Conservation (phyloP, 768 basidiomycete genomes). For the Lentinus tigrinus region DNA sequence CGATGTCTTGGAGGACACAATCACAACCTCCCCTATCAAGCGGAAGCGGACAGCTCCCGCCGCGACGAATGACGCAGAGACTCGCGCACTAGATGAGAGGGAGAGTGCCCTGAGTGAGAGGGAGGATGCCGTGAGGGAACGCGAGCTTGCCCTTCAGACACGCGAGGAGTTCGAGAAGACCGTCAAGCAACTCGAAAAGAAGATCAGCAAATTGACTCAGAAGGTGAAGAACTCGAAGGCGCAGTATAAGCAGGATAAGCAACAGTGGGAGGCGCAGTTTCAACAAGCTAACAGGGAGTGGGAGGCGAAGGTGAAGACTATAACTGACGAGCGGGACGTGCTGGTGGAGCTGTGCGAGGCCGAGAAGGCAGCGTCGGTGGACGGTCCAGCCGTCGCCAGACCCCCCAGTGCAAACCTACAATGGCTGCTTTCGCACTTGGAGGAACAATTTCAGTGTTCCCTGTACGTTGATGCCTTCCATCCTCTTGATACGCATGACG, state of each 20-base stretch:
- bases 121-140: background rate
- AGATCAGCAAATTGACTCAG: background rate
- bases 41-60: background rate
- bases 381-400: background rate
- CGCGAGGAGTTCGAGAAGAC: background rate
- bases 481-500: background rate
- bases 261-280: background rate
- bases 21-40: background rate
- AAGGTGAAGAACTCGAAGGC: background rate
- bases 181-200: background rate
- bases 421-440: conserved; percentile 49
- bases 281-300: background rate
- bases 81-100: background rate
- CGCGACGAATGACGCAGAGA: background rate
- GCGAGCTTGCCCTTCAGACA: background rate
- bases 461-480: conserved; percentile 42
- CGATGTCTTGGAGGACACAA: background rate
- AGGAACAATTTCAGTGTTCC: conserved; percentile 65
- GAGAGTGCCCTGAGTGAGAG: background rate
- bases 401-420: background rate
- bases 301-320: background rate
- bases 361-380: background rate
- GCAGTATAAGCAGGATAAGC: background rate
- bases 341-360: background rate
- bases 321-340: background rate